phyloP scores from a whole-genome alignment of 2,329 filamentous ascomycete species.

The Aspergillus novofumigatus region DNA sequence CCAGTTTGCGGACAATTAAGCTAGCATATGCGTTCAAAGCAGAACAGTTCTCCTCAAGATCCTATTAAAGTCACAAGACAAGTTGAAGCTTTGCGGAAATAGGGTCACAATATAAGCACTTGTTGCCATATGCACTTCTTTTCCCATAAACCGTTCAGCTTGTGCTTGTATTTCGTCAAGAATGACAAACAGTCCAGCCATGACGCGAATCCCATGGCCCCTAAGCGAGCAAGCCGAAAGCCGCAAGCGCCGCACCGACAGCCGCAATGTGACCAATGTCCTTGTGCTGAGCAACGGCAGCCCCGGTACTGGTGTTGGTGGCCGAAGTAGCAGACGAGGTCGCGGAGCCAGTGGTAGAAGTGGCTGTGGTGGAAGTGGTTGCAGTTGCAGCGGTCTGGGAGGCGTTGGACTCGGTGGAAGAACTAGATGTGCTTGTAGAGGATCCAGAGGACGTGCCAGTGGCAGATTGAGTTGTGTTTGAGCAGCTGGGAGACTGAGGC shows the following conservation, averaged over 20 bases:
- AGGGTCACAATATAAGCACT: not conserved
- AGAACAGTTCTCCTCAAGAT: not conserved
- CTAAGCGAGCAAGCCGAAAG: slow-evolving; percentile 28
- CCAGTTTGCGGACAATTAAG: not conserved
- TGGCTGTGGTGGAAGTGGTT: not conserved
- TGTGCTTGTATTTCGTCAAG: not conserved
- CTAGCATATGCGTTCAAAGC: not conserved
- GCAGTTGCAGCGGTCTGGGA: not conserved
- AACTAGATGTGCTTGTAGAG: not conserved
- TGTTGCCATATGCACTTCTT: not conserved
- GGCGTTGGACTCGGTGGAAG: slow-evolving; percentile 19
- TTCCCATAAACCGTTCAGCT: not conserved
- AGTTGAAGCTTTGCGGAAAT: not conserved
- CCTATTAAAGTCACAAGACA: not conserved
- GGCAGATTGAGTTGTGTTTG: slow-evolving; percentile 8
- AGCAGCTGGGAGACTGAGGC: slow-evolving; percentile 29
- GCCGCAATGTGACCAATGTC: slow-evolving; percentile 27
- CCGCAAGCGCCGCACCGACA: slow-evolving; percentile 22
- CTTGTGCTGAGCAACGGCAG: slow-evolving; percentile 17
- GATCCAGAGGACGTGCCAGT: slow-evolving; percentile 12
- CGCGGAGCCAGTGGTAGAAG: not conserved
- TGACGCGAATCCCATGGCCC: not conserved
- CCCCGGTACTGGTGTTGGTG: slow-evolving; percentile 19
- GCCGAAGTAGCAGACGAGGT: slow-evolving; percentile 7
- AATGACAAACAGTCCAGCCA: not conserved